A percentile compares a stretch with the other conserved stretches of the same genome.
Conservation (phyloP, 371 early-diverging fungal genomes). For the Fennellomyces sp. region DNA sequence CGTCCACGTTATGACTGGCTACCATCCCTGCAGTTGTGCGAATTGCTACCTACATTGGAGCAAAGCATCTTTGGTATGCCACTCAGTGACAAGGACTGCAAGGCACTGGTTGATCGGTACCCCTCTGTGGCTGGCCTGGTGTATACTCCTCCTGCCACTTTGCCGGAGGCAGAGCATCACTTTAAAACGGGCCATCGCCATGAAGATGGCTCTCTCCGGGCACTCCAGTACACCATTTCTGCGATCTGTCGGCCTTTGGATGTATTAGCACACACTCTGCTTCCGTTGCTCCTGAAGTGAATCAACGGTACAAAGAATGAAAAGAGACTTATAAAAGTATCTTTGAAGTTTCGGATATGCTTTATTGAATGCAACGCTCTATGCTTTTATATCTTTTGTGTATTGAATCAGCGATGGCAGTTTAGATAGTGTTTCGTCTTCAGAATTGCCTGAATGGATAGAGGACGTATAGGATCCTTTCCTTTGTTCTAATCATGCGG, state of each 20-base stretch:
- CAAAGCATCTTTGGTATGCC: constrained; percentile 9
- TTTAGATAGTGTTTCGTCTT: too few species aligned
- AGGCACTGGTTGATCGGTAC: constrained; percentile 13
- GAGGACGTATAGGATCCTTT: too few species aligned
- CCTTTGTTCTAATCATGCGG: too few species aligned
- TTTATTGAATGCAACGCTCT: too few species aligned
- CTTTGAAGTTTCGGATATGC: too few species aligned
- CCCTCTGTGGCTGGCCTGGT: constrained; percentile 12
- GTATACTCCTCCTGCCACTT: constrained; percentile 13
- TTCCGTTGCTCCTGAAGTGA: too few species aligned
- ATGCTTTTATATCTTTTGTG: too few species aligned
- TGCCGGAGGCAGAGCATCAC: constrained; percentile 6
- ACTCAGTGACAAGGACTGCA: constrained; percentile 9
- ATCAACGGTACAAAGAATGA: too few species aligned
- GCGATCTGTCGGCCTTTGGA: constrained; percentile 16
- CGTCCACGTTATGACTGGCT: constrained; percentile 19
- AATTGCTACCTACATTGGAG: not conserved
- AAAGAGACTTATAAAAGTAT: too few species aligned
- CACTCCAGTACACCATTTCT: constrained; percentile 12
- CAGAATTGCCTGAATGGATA: too few species aligned
- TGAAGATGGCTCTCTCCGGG: constrained; percentile 9
- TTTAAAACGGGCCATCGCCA: constrained; percentile 17
- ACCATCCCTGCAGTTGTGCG: constrained; percentile 1
- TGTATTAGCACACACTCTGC: constrained; percentile 7
- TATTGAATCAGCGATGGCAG: too few species aligned